phyloP scores from a whole-genome alignment of 768 basidiomycete species.

The Leccinum disarticulatum region DNA sequence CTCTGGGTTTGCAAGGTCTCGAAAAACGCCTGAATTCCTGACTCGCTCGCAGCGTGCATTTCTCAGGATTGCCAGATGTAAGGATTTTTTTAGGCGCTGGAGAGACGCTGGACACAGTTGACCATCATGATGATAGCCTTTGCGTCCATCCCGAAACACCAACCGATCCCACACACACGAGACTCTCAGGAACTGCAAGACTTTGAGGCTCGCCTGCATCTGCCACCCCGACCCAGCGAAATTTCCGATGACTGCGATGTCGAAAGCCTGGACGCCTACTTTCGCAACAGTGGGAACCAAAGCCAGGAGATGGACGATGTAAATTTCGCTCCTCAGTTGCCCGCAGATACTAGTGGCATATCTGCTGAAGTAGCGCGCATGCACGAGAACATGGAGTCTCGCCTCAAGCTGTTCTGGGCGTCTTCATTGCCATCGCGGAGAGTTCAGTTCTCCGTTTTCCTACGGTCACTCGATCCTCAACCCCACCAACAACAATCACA shows the following conservation, averaged over 20 bases:
- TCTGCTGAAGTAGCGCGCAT: slow-evolving; percentile 47
- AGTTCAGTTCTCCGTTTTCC: slow-evolving; percentile 63
- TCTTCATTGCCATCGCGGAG: slow-evolving; percentile 63
- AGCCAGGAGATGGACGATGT: slow-evolving; percentile 23
- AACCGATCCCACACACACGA: slow-evolving; percentile 19
- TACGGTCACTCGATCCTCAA: slow-evolving; percentile 25
- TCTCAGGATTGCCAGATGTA: slow-evolving; percentile 75
- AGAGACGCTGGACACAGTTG: slow-evolving; percentile 1
- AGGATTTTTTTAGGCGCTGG: slow-evolving; percentile 1
- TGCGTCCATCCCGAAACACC: slow-evolving; percentile 68
- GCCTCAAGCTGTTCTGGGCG: slow-evolving; percentile 81
- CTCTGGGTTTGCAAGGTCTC: slow-evolving; percentile 72
- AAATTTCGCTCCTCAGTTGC: slow-evolving; percentile 17
- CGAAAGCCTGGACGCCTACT: slow-evolving; percentile 53
- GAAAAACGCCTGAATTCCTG: slow-evolving; percentile 56
- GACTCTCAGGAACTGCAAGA: slow-evolving; percentile 29
- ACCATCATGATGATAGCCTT: slow-evolving; percentile 48
- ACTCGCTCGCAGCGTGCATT: slow-evolving; percentile 78
- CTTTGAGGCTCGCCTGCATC: slow-evolving; percentile 32
- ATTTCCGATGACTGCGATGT: slow-evolving; percentile 59
- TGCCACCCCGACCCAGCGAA: slow-evolving; percentile 60
- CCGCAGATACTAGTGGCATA: slow-evolving; percentile 16
- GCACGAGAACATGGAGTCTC: slow-evolving; percentile 73
- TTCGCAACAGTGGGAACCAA: slow-evolving; percentile 33
- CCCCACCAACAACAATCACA: slow-evolving; percentile 29